A percentile compares a stretch with the other conserved stretches of the same genome.
Conservation (phyloP, 2,329 filamentous ascomycete species). For the Atkinsonella texensis region DNA sequence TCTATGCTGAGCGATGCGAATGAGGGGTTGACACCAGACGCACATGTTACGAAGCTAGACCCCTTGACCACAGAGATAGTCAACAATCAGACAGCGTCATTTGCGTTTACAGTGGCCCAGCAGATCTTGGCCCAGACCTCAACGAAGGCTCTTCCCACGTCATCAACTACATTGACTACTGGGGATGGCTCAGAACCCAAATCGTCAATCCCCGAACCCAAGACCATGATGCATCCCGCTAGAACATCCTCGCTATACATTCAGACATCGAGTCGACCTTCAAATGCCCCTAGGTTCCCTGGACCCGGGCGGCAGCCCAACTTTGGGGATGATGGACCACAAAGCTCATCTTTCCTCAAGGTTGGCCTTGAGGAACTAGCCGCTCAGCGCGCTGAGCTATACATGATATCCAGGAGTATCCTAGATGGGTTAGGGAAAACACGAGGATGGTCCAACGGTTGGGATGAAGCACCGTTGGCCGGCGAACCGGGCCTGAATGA, state of each 20-base stretch:
- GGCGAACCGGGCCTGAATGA: constrained; percentile 30
- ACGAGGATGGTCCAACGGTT: constrained; percentile 65
- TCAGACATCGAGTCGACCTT: constrained; percentile 23
- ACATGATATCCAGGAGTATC: constrained; percentile 66
- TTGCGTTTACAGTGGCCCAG: constrained; percentile 64
- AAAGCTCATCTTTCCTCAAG: constrained; percentile 40
- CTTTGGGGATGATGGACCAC: constrained; percentile 25
- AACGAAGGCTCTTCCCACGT: constrained; percentile 55
- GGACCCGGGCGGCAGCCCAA: constrained; percentile 29
- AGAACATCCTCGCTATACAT: constrained; percentile 48
- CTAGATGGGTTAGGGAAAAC: constrained; percentile 62
- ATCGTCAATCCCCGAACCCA: constrained; percentile 51
- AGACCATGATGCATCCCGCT: constrained; percentile 58
- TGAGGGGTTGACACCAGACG: constrained; percentile 22
- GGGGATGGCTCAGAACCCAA: constrained; percentile 45
- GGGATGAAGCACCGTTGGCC: constrained; percentile 47
- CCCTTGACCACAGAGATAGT: constrained; percentile 40
- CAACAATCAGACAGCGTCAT: constrained; percentile 66
- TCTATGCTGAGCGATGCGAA: constrained; percentile 40
- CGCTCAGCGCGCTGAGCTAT: constrained; percentile 70
- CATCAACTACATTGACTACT: constrained; percentile 40
- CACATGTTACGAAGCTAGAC: constrained; percentile 14
- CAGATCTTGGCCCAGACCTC: constrained; percentile 67
- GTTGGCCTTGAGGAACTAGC: constrained; percentile 70
- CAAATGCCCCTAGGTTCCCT: constrained; percentile 43